phyloP scores from a whole-genome alignment of 2,329 filamentous ascomycete species.

The Ophiocordyceps sinensis region DNA sequence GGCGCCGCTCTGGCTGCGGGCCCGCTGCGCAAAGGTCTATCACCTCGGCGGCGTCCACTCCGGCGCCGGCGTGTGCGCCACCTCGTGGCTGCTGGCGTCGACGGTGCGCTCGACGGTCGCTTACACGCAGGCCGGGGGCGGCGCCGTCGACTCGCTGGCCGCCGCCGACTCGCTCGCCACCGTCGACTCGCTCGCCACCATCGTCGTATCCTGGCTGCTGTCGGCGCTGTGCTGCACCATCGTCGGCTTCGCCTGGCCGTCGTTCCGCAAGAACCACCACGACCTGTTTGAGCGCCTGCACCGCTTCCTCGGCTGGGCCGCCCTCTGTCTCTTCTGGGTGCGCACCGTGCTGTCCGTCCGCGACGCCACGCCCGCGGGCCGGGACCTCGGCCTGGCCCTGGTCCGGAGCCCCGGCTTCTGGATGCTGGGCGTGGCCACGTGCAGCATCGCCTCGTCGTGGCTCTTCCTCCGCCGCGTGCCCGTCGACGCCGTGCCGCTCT shows the following conservation, averaged over 20 bases:
- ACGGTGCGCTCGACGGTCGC: slow-evolving; percentile 22
- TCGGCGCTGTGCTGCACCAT: slow-evolving; percentile 43
- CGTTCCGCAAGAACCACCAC: slow-evolving; percentile 47
- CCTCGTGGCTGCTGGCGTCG: slow-evolving; percentile 33
- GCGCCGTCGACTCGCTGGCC: too few species aligned
- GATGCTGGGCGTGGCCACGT: slow-evolving; percentile 50
- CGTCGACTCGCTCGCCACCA: slow-evolving; percentile 23
- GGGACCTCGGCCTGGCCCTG: slow-evolving; percentile 20
- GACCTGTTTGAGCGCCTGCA: slow-evolving; percentile 58
- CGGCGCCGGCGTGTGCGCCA: slow-evolving; percentile 32
- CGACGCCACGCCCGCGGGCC: slow-evolving; percentile 20
- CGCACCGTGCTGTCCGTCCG: slow-evolving; percentile 42
- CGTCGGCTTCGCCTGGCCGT: slow-evolving; percentile 47
- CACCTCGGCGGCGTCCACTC: slow-evolving; percentile 38
- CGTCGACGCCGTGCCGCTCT: slow-evolving; percentile 53
- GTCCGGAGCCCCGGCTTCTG: slow-evolving; percentile 40
- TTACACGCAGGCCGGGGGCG: slow-evolving; percentile 11
- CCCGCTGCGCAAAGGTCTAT: slow-evolving; percentile 34
- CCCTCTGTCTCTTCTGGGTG: slow-evolving; percentile 49
- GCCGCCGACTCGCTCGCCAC: too few species aligned
- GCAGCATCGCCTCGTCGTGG: slow-evolving; percentile 60
- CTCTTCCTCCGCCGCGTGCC: slow-evolving; percentile 51
- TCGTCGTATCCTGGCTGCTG: slow-evolving; percentile 42
- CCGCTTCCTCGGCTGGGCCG: slow-evolving; percentile 59
- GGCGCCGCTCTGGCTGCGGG: slow-evolving; percentile 32